phyloP scores from a whole-genome alignment of 371 early-diverging fungal genomes.

The Rhizopus delemar region DNA sequence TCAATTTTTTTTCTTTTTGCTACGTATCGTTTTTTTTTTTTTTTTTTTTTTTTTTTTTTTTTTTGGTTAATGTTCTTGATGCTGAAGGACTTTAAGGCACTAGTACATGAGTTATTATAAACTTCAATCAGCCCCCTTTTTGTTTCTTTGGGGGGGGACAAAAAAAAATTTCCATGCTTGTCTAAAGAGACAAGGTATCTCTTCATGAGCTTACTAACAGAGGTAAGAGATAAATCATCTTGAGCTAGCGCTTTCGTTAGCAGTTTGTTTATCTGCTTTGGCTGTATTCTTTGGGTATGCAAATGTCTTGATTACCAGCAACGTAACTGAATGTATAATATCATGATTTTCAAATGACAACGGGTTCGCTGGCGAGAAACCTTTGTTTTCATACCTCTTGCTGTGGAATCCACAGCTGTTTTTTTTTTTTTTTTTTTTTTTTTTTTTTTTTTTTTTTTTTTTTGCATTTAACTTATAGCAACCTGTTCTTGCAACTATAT shows the following conservation, averaged over 20 bases:
- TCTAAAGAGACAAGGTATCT: conserved; percentile 20
- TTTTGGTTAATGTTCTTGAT: too few relatives aligned
- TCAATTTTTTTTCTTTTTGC: too few relatives aligned
- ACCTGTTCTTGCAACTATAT: conserved; percentile 10
- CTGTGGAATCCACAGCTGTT: conserved; percentile 21
- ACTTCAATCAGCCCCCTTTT: conserved; percentile 19
- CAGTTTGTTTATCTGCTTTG: conserved; percentile 10
- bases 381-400: conserved; percentile 15
- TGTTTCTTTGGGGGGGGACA: conserved; percentile 17
- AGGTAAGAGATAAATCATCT: conserved; percentile 12
- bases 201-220: conserved; percentile 13
- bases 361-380: conserved; percentile 19
- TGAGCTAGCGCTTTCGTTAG: conserved; percentile 16
- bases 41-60: too few relatives aligned
- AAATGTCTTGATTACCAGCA: conserved; percentile 16
- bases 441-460: too few relatives aligned
- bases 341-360: conserved; percentile 15
- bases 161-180: conserved; percentile 20
- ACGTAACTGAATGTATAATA: conserved; percentile 16
- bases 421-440: conserved; percentile 10
- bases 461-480: conserved; percentile 10
- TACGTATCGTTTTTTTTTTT: too few relatives aligned
- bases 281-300: conserved; percentile 19
- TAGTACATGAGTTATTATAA: conserved; percentile 10
- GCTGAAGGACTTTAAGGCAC: neutral